A percentile compares a stretch with the other conserved stretches of the same genome.
phyloP scores from a whole-genome alignment of 2,329 filamentous ascomycete genomes.

The Sclerotinia glacialis region DNA sequence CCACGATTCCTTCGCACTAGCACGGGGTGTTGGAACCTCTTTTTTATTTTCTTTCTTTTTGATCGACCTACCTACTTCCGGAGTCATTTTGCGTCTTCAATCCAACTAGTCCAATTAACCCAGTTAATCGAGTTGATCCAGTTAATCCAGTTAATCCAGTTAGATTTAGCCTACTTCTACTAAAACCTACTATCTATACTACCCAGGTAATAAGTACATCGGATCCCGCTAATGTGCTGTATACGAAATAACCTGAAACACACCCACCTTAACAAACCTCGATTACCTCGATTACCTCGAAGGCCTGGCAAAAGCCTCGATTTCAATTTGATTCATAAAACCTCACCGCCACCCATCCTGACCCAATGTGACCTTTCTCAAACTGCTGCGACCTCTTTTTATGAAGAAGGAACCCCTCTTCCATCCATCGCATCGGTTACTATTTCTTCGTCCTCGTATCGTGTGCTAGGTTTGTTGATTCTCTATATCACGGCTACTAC shows the following conservation, averaged over 20 bases:
- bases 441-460: background rate
- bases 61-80: background rate
- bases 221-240: slow-evolving; percentile 12
- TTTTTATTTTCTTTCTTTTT: background rate
- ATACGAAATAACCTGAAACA: slow-evolving; percentile 21
- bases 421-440: background rate
- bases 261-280: slow-evolving; percentile 1
- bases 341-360: slow-evolving; percentile 32
- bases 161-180: background rate
- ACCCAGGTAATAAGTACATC: background rate
- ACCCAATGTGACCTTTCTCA: slow-evolving; percentile 7
- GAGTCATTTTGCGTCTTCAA: slow-evolving; percentile 6
- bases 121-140: background rate
- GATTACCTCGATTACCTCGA: slow-evolving; percentile 10
- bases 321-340: slow-evolving; percentile 27
- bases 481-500: no score
- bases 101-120: background rate
- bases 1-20: slow-evolving; percentile 4
- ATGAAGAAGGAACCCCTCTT: slow-evolving; percentile 9
- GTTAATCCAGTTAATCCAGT: background rate
- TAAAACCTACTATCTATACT: background rate
- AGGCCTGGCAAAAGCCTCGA: slow-evolving; percentile 8
- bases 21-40: slow-evolving; percentile 6
- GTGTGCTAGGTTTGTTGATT: background rate
- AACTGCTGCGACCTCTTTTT: slow-evolving; percentile 18